Evolutionary conservation across 768 basidiomycete species (phyloP).

Genomic region (Clavulina sp.): DNA sequence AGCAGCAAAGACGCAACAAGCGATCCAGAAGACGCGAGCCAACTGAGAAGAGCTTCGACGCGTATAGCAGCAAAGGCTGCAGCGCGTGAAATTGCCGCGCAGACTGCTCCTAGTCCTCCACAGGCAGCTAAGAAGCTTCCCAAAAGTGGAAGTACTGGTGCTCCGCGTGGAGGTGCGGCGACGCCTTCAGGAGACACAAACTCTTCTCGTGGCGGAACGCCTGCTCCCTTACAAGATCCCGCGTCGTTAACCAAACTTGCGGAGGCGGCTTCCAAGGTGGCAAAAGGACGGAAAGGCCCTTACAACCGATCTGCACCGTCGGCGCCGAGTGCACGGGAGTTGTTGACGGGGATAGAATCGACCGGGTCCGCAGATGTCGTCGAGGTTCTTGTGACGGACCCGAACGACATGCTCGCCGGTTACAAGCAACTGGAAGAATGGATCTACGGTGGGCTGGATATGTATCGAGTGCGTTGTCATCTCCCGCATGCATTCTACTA

Average conservation of each 20-base stretch:
- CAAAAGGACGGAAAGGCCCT: conserved; percentile 7
- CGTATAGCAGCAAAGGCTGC: conserved; percentile 7
- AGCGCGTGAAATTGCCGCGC: conserved; percentile 5
- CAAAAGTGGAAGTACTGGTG: neutral
- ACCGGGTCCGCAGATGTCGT: conserved; percentile 22
- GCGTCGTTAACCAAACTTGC: neutral
- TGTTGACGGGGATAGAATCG: conserved; percentile 6
- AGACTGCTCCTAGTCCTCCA: conserved; percentile 1
- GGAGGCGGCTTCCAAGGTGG: conserved; percentile 3
- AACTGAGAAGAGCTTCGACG: conserved; percentile 4
- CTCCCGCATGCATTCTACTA: neutral
- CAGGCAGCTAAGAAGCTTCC: neutral
- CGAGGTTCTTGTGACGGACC: conserved; percentile 64
- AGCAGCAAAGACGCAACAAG: no score
- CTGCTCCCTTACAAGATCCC: neutral
- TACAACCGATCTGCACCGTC: conserved; percentile 6
- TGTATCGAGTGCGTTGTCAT: conserved; percentile 55
- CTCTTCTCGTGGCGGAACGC: neutral
- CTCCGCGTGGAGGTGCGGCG: neutral
- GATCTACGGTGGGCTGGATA: conserved; percentile 81
- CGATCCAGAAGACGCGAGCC: neutral
- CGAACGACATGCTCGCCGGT: conserved; percentile 72
- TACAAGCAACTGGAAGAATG: conserved; percentile 73
- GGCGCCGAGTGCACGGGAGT: neutral
- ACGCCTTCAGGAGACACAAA: neutral